A percentile compares a stretch with the other conserved stretches of the same genome.
Conservation (phyloP, 148 eudicot genomes). For the Suaeda aralocaspica region DNA sequence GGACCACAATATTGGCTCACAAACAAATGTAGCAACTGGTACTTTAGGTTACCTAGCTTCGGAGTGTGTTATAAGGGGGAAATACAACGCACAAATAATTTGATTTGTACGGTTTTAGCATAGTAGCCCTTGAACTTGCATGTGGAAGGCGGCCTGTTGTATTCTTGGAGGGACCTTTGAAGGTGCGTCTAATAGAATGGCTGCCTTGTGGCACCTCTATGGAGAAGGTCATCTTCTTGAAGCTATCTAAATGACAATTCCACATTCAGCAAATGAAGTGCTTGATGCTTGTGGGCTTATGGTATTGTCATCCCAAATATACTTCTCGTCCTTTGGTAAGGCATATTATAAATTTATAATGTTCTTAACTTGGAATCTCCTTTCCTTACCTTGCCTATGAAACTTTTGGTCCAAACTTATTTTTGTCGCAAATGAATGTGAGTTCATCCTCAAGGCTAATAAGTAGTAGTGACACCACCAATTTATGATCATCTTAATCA, state of each 20-base stretch:
- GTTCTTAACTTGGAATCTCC: conserved; percentile 41
- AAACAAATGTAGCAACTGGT: conserved; percentile 42
- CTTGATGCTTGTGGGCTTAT: conserved; percentile 44
- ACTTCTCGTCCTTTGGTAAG: conserved; percentile 42
- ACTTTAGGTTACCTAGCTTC: conserved; percentile 53
- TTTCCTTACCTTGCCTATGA: conserved; percentile 26
- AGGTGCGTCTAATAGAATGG: conserved; percentile 36
- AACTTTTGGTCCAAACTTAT: conserved; percentile 28
- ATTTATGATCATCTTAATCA: no score
- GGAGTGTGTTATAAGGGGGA: conserved; percentile 36
- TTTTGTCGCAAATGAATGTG: conserved; percentile 12
- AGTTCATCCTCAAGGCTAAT: no score
- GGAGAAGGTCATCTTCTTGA: conserved; percentile 31
- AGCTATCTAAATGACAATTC: conserved; percentile 33
- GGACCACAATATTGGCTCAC: conserved; percentile 43
- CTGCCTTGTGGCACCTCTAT: conserved; percentile 46
- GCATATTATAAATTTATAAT: conserved; percentile 40
- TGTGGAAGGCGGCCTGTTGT: conserved; percentile 36
- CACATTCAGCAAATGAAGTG: conserved; percentile 33
- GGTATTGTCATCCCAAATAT: conserved; percentile 49
- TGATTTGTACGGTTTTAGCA: conserved; percentile 50
- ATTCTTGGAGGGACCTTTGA: not conserved
- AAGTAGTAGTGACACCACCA: no score
- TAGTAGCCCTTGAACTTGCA: conserved; percentile 46
- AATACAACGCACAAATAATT: conserved; percentile 46